Evolutionary conservation across 2,329 filamentous ascomycete genomes (phyloP).

Genomic region (Cladophialophora chaetospira): DNA sequence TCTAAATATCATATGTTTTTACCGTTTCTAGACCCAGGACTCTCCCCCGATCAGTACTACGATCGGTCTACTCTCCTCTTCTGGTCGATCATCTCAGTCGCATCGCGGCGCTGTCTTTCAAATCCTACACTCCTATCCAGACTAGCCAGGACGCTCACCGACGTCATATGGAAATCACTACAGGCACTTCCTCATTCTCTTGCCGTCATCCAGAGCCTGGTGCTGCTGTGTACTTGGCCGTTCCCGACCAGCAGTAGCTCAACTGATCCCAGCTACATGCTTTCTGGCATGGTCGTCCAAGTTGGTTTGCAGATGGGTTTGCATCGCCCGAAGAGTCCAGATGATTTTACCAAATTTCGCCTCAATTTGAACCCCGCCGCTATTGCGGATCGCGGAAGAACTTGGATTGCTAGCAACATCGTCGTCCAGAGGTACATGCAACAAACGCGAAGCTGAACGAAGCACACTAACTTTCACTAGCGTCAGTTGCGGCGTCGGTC

Average conservation of each 20-base stretch:
- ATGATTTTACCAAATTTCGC: conserved; percentile 54
- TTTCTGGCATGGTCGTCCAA: conserved; percentile 66
- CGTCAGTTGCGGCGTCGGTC: conserved; percentile 15
- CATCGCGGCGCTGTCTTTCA: conserved; percentile 58
- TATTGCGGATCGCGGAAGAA: conserved; percentile 62
- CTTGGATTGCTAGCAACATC: conserved; percentile 68
- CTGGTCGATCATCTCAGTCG: conserved; percentile 66
- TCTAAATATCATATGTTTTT: conserved; percentile 64
- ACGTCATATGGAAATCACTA: conserved; percentile 64
- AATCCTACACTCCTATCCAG: conserved; percentile 57
- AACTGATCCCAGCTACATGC: conserved; percentile 65
- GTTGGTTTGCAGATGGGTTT: conserved; percentile 66
- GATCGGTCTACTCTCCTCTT: conserved; percentile 61
- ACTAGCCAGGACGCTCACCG: conserved; percentile 53
- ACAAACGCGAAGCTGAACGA: no score
- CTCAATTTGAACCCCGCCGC: conserved; percentile 61
- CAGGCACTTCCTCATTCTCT: conserved; percentile 62
- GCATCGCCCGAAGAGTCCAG: conserved; percentile 62
- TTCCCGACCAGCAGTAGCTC: conserved; percentile 64
- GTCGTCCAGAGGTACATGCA: conserved; percentile 53
- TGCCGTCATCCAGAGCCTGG: conserved; percentile 64
- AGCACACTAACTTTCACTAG: conserved; percentile 3
- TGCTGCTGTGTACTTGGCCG: conserved; percentile 65
- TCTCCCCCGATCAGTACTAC: conserved; percentile 58
- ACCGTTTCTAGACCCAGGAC: conserved; percentile 59